Base-by-base conservation (phyloP, 768 basidiomycete genomes). In the Leucocoprinus leucothites region DNA sequence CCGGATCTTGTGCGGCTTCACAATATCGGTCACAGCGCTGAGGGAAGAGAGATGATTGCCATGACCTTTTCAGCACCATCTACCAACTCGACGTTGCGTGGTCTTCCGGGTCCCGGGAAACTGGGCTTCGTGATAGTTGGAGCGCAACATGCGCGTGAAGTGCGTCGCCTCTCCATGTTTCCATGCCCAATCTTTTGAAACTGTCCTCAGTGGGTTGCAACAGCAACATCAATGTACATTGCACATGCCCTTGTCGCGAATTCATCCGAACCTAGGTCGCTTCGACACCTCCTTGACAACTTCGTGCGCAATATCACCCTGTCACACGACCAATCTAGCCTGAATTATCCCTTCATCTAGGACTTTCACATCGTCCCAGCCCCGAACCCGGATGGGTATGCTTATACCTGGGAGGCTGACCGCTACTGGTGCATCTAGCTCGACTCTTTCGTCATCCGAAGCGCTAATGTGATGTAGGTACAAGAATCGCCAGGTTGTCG, bases 71-170 rank as follows among this genome's bases (percentile, higher is more conserved):
- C 79, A 3, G 67, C 65, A 31, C 57, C 57, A 26, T 61, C n/a
- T 11, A 41, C 16, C 53, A 57, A 43, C 19, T 44, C 46, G 42
- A 57, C 11, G 34, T 22, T 36, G 19, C 46, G 21, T 34, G 19
- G 19, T 11, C 25, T 34, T 54, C 19, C 58, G 51, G 21, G 48
- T 36, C 3, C 50, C 45, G 34, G 60, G 56, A 80, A 80, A 61
- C 64, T 78, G 22, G 85, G 84, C 9, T 80, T 92, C 58, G 81
- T 91, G 9, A 74, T 93, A 35, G 71, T 82, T 2, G 86, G 87
- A 14, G 85, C 87, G 0, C 87, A 87, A 63, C 89, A 92, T 65
- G 87, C 86, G 16, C 73, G 89, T 43, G 89, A 89, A 76, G 87
- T 85, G 47, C 28, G 81, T 51, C n/a, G 59, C 63, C 5, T 53